Base-by-base conservation (phyloP, 805 yeast genomes). In the Yamadazyma takamatsuzukensis region DNA sequence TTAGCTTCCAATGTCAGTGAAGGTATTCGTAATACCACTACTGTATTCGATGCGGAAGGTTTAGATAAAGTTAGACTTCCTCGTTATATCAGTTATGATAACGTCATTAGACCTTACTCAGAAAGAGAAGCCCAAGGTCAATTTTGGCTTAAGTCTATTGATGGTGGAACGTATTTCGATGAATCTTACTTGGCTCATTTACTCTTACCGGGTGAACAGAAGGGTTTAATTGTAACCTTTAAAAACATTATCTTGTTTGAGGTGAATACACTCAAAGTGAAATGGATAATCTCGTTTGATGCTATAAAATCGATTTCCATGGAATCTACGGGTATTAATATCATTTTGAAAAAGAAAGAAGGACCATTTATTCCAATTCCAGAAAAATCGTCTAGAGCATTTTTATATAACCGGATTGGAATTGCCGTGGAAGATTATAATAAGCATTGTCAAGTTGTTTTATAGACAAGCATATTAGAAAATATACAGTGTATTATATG, bases 121-220 rank as follows among this genome's bases (percentile, higher is more conserved):
- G 76, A 77, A 40, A 69, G 94, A 35, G 96, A 87, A 43, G 83
- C 97, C 0, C 93, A 88, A 46, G 99, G 99, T 5, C 97, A 90
- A 54, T 83, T 72, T 49, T 86, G 97, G 93, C 67, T 93, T 40
- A 89, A 86, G 59, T 68, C 78, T 6, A 76, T 85, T 15, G 83
- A 83, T 48, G 95, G 94, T 27, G 97, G 97, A 1, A 62, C 74
- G 21, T 86, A 66, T 49, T 72, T 76, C 44, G 65, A 69, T 30
- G 97, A 93, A 47, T 63, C 65, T 14, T 93, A 93, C 49, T 63
- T 93, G 34, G 95, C 96, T 0, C 97, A 93, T 56, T 75, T 84
- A 40, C 73, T 85, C 13, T 64, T 89, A 28, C 80, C 94, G 1
- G 94, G 95, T 6, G 83, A 79, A 30, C 94, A 86, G 40, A 69